Evolutionary conservation across 1,284 basidiomycete species (phyloP).

Genomic region (Erythrobasidium hasegawianum): DNA sequence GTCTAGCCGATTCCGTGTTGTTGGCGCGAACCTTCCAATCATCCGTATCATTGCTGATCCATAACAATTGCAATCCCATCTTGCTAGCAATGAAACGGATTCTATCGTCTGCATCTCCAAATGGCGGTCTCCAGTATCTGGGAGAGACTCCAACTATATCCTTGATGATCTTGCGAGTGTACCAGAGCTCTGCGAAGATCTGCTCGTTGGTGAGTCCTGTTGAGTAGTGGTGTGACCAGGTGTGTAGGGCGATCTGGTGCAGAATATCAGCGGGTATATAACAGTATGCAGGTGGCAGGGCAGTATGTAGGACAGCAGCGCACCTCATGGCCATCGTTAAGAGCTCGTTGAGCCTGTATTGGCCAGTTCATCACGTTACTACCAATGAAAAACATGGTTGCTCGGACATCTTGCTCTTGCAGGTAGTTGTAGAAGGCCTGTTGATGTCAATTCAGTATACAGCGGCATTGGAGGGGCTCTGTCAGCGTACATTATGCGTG

Average conservation of each 20-base stretch:
- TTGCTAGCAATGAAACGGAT: constrained; percentile 54
- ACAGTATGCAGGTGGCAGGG: no score
- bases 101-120: constrained; percentile 56
- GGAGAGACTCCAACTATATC: constrained; percentile 54
- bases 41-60: constrained; percentile 44
- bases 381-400: constrained; percentile 52
- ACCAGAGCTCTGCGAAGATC: constrained; percentile 58
- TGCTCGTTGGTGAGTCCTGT: constrained; percentile 54
- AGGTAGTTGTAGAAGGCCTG: constrained; percentile 57
- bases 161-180: constrained; percentile 55
- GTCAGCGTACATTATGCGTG: constrained; percentile 21
- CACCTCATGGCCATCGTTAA: constrained; percentile 51
- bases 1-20: no score
- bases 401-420: constrained; percentile 53
- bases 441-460: no score
- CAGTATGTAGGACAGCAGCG: no score
- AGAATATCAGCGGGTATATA: no score
- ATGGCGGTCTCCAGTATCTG: constrained; percentile 52
- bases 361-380: constrained; percentile 56
- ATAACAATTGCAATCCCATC: constrained; percentile 54
- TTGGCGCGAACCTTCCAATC: no score
- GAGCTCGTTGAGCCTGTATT: constrained; percentile 54
- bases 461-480: no score
- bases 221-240: constrained; percentile 52
- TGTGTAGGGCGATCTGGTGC: constrained; percentile 50